A percentile compares a stretch with the other conserved stretches of the same genome.
Evolutionary conservation across 2,329 filamentous ascomycete species (phyloP).

Genomic region (Alternaria hordeiaustralica): DNA sequence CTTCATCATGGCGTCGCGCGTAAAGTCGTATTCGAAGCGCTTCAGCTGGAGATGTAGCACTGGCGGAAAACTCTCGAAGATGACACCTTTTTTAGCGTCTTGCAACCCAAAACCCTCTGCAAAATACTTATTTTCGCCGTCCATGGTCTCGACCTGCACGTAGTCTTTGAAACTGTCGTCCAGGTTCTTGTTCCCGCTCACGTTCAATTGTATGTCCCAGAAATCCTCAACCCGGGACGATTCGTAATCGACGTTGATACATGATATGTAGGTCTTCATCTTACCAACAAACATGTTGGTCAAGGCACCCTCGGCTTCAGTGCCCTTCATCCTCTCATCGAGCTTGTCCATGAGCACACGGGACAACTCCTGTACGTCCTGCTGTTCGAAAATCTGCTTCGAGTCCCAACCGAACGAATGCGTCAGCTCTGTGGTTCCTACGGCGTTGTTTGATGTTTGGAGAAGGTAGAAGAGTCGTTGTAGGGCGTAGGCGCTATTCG

Average conservation of each 20-base stretch:
- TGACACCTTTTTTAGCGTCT: conserved; percentile 96
- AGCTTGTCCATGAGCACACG: conserved; percentile 97
- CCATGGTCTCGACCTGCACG: conserved; percentile 93
- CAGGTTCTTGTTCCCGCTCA: conserved; percentile 89
- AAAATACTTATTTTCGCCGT: conserved; percentile 98
- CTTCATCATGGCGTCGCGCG: conserved; percentile 98
- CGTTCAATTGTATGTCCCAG: conserved; percentile 98
- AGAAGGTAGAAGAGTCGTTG: conserved; percentile 95
- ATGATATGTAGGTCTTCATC: conserved; percentile 98
- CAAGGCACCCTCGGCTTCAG: conserved; percentile 85
- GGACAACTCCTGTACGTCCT: conserved; percentile 96
- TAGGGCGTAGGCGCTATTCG: conserved; percentile 90
- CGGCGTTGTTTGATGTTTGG: conserved; percentile 82
- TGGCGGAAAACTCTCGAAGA: conserved; percentile 93
- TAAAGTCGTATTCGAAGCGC: conserved; percentile 96
- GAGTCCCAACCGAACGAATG: conserved; percentile 99
- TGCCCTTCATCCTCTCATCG: conserved; percentile 98
- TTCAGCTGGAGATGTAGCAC: conserved; percentile 95
- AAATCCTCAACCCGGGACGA: conserved; percentile 96
- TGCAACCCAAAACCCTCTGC: conserved; percentile 91
- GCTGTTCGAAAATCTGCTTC: conserved; percentile 96
- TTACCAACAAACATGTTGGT: conserved; percentile 95
- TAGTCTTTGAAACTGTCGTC: conserved; percentile 97
- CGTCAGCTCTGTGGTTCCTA: conserved; percentile 90
- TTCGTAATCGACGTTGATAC: conserved; percentile 98